A percentile compares a stretch with the other conserved stretches of the same genome.
Conservation (phyloP, 2,329 filamentous ascomycete species). For the Xylariaceae sp. region DNA sequence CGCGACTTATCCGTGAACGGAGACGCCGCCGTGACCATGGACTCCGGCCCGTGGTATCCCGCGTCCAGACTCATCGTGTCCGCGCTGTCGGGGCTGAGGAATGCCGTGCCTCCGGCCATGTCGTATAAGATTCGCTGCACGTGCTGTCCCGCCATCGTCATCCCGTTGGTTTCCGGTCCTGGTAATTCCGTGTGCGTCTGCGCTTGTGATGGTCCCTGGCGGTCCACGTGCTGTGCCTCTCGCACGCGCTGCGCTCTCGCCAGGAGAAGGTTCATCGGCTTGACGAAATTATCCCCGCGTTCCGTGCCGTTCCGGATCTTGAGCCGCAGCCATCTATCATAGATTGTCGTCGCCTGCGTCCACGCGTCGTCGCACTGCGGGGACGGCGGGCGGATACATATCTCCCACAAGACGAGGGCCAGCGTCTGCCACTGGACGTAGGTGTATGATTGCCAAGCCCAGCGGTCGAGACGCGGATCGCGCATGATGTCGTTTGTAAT, state of each 20-base stretch:
- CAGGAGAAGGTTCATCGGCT: slow-evolving; percentile 19
- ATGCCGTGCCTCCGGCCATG: not conserved
- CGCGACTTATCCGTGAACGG: not conserved
- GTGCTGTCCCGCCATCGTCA: not conserved
- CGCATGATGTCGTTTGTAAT: slow-evolving; percentile 14
- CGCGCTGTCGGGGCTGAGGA: not conserved
- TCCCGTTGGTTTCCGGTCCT: not conserved
- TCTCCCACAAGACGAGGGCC: slow-evolving; percentile 18
- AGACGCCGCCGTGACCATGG: not conserved
- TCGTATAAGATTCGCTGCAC: slow-evolving; percentile 4
- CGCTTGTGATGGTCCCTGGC: not conserved
- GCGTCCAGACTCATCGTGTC: not conserved
- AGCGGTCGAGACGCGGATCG: slow-evolving; percentile 14
- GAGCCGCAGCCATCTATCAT: slow-evolving; percentile 16
- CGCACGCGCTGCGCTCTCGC: slow-evolving; percentile 15
- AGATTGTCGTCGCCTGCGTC: slow-evolving; percentile 10
- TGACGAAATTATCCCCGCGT: slow-evolving; percentile 16
- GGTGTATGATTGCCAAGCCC: slow-evolving; percentile 16
- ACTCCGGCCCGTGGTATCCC: not conserved
- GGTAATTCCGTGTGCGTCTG: not conserved
- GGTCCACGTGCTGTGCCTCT: slow-evolving; percentile 8
- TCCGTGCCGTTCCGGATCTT: slow-evolving; percentile 17
- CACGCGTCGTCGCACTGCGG: slow-evolving; percentile 17
- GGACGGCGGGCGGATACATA: slow-evolving; percentile 20
- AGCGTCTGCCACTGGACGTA: slow-evolving; percentile 21